Evolutionary conservation across 345 rosid species (phyloP).

Genomic region (Turritis glabra): DNA sequence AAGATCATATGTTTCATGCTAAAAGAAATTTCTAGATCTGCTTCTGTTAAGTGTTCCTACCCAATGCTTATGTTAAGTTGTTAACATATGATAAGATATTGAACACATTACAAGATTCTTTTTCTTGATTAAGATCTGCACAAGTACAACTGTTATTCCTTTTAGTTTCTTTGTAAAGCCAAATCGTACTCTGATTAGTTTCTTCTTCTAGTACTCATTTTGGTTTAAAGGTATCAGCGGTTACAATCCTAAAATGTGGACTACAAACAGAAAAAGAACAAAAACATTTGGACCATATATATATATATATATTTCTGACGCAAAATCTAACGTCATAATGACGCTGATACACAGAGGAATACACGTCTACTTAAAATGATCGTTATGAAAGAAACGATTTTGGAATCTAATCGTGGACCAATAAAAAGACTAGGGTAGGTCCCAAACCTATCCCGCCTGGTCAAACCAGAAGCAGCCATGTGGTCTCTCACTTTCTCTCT

Average conservation of each 20-base stretch:
- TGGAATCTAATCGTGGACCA: constrained; percentile 37
- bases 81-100: not conserved
- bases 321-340: constrained; percentile 8
- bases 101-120: not conserved
- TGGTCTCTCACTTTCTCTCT: constrained; percentile 23
- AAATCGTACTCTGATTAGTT: not conserved
- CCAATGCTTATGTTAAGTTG: not conserved
- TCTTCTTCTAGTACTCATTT: not conserved
- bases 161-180: not conserved
- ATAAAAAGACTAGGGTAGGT: constrained; percentile 15
- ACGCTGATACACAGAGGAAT: constrained; percentile 18
- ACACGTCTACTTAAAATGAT: constrained; percentile 18
- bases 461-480: constrained; percentile 39
- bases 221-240: not conserved
- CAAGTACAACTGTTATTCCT: not conserved
- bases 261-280: not conserved
- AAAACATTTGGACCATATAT: not conserved
- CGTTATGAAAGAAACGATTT: constrained; percentile 13
- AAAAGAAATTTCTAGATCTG: too few relatives aligned
- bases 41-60: too few relatives aligned
- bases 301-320: not conserved
- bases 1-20: too few relatives aligned
- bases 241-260: not conserved
- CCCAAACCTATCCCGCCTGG: constrained; percentile 10
- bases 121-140: not conserved